Evolutionary conservation across 2,329 filamentous ascomycete species (phyloP).

Genomic region (Claviceps sp.): DNA sequence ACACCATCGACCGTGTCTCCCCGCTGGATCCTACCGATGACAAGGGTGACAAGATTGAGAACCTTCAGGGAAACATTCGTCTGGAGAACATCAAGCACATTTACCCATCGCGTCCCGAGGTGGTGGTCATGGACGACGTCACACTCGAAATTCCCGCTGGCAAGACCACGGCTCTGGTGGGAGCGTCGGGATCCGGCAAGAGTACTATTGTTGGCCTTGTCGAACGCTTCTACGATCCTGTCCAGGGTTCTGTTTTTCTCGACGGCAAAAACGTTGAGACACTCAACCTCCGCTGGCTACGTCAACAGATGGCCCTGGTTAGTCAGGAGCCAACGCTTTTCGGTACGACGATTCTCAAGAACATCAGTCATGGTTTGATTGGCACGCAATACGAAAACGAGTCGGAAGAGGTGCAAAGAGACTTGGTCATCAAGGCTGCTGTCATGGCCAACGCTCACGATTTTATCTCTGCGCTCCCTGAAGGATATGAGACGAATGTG

Average conservation of each 20-base stretch:
- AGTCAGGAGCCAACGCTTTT: slow-evolving; percentile 90
- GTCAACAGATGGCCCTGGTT: slow-evolving; percentile 83
- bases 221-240: slow-evolving; percentile 87
- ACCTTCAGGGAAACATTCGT: slow-evolving; percentile 65
- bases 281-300: slow-evolving; percentile 79
- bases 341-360: slow-evolving; percentile 74
- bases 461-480: slow-evolving; percentile 69
- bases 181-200: slow-evolving; percentile 88
- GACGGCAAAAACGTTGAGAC: slow-evolving; percentile 72
- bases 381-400: slow-evolving; percentile 63
- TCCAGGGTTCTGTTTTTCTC: slow-evolving; percentile 62
- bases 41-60: slow-evolving; percentile 57
- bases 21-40: slow-evolving; percentile 65
- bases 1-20: slow-evolving; percentile 78
- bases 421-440: slow-evolving; percentile 67
- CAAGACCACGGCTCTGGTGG: slow-evolving; percentile 85
- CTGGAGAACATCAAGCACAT: slow-evolving; percentile 79
- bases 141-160: slow-evolving; percentile 70
- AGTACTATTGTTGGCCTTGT: slow-evolving; percentile 87
- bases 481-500: slow-evolving; percentile 89
- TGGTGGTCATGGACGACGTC: slow-evolving; percentile 76
- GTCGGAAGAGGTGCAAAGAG: slow-evolving; percentile 50
- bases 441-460: slow-evolving; percentile 90
- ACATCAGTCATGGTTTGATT: slow-evolving; percentile 82
- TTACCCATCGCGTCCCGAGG: slow-evolving; percentile 85